phyloP scores from a whole-genome alignment of 75 land plant genomes.

The Selaginella moellendorffii region DNA sequence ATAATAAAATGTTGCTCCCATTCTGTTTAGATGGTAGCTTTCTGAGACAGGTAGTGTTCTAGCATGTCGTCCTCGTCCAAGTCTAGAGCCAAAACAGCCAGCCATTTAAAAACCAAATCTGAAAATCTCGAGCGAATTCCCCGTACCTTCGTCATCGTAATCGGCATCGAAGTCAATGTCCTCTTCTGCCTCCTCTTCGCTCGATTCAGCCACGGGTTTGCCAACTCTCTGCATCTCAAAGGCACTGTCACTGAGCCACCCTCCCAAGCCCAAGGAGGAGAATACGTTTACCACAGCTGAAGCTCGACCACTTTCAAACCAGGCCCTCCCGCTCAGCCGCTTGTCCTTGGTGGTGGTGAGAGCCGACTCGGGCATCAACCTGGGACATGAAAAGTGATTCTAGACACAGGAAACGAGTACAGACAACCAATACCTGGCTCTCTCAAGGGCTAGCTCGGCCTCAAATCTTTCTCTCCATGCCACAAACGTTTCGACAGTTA shows the following conservation, averaged over 20 bases:
- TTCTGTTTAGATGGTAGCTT: neutral
- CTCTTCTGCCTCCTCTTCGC: conserved; percentile 22
- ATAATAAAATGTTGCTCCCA: neutral
- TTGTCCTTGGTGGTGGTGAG: conserved; percentile 77
- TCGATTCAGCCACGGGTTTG: conserved; percentile 9
- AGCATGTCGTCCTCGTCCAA: conserved; percentile 95
- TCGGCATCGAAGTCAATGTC: conserved; percentile 25
- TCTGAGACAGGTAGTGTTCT: conserved; percentile 77
- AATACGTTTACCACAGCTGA: neutral
- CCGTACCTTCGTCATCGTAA: conserved; percentile 21
- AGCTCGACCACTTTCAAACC: conserved; percentile 66
- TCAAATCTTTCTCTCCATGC: conserved; percentile 97
- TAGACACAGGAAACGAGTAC: neutral
- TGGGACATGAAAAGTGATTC: conserved; percentile 12
- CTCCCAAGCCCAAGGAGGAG: no score
- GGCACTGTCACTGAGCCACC: no score
- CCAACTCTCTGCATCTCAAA: conserved; percentile 19
- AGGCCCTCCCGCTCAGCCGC: conserved; percentile 68
- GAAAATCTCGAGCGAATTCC: neutral
- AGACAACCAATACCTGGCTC: conserved; percentile 75
- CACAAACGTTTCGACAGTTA: conserved; percentile 76
- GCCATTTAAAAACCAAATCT: neutral
- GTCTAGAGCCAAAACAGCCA: conserved; percentile 28
- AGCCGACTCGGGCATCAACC: conserved; percentile 84
- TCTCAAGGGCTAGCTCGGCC: conserved; percentile 85